These are phyloP conservation scores for Mucor piriformis DNA, from an alignment of 371 early-diverging fungal genomes.

Conservation along the genomic window DNA sequence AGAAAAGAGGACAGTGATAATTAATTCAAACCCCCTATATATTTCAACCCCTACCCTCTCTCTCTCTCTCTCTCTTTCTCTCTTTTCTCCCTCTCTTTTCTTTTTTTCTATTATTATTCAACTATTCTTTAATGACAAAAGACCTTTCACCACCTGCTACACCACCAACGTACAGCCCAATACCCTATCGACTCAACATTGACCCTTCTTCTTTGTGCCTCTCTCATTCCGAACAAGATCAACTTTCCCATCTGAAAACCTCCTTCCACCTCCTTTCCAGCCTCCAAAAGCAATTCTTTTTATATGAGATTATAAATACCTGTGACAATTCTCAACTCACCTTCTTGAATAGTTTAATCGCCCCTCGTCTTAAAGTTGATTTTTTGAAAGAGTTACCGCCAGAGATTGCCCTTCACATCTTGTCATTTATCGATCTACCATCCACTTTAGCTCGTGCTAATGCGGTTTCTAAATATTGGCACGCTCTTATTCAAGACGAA, in stretches of 20 bases:
- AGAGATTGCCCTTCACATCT: conserved; percentile 72
- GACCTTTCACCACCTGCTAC: conserved; percentile 52
- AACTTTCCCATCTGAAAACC: conserved; percentile 34
- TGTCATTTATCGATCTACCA: conserved; percentile 66
- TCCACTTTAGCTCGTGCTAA: conserved; percentile 70
- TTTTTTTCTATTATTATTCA: not conserved
- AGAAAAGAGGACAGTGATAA: not conserved
- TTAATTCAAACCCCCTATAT: not conserved
- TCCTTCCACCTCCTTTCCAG: conserved; percentile 44
- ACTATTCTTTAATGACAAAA: conserved; percentile 11
- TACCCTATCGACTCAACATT: conserved; percentile 22
- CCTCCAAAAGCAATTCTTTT: conserved; percentile 42
- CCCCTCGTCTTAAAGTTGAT: conserved; percentile 76
- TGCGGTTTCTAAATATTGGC: conserved; percentile 77
- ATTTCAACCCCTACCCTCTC: conserved; percentile 1
- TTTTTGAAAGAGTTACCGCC: conserved; percentile 76
- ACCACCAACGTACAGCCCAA: conserved; percentile 40
- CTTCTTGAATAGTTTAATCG: conserved; percentile 58
- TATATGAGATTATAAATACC: conserved; percentile 51
- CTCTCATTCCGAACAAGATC: conserved; percentile 21
- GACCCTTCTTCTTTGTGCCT: not conserved
- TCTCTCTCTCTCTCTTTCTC: conserved; percentile 5
- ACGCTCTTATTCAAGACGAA: conserved; percentile 63
- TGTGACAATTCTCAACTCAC: conserved; percentile 61
- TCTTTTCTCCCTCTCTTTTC: not conserved